Evolutionary conservation across 257 asterid genomes (phyloP), one percentile per base, ranked within the genome.

Genomic region (Plantago major): DNA sequence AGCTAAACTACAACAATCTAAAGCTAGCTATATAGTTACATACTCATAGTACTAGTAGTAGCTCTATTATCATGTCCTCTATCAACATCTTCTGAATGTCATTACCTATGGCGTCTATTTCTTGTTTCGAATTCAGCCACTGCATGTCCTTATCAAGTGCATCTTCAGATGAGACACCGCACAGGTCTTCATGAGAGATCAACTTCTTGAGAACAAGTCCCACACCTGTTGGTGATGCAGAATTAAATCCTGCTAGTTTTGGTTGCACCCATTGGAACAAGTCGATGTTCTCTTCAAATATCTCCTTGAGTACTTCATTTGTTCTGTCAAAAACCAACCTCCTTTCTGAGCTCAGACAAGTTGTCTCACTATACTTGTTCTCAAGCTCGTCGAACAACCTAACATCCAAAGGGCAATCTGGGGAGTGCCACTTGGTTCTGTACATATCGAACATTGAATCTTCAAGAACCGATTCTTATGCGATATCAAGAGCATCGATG

Each of bases 241-340:
- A 59, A 59, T 52, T 40, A 67, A 40, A 30, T 7, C 73, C 73
- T 7, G 73, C 71, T 37, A 47, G 7, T 49, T 65, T 68, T 5
- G 87, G 92, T 76, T 53, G 65, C 72, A 84, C 83, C 90, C 87
- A 81, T 7, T 84, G 90, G 67, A 70, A 78, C 10, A 55, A 49
- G 50, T 87, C 83, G 0, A 71, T 55, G 0, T 66, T 67, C 76
- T 75, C 66, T 63, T 68, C 54, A 57, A 78, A 71, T 42, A 77
- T 66, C 67, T 81, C 92, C 67, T 67, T n/a, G 11, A 93, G 58
- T 10, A 79, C 74, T 1, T 71, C 57, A 51, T 89, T 93, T 63
- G 88, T 64, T 53, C 74, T 62, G 73, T 85, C 96, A n/a, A 89
- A 89, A 58, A 89, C 74, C n/a, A 87, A 51, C 82, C 66, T 84